phyloP scores from a whole-genome alignment of 1,139 yeast species.

The Hyphopichia fennica region DNA sequence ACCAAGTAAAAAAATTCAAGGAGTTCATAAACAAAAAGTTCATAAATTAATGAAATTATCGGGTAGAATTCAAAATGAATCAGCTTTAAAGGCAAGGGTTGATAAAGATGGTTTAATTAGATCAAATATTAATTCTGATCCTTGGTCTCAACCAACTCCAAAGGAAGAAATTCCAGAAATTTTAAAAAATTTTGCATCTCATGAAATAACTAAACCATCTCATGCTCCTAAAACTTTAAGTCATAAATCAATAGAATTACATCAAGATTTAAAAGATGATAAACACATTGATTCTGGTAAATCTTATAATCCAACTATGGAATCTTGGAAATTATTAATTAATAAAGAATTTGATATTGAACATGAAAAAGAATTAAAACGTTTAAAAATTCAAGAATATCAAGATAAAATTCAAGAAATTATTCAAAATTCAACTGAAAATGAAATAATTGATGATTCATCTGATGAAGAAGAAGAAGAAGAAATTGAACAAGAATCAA shows the following conservation, averaged over 20 bases:
- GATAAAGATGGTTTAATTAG: conserved; percentile 64
- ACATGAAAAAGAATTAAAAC: conserved; percentile 63
- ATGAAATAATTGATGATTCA: conserved; percentile 51
- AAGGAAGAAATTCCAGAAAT: conserved; percentile 32
- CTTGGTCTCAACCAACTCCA: conserved; percentile 51
- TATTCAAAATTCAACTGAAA: conserved; percentile 54
- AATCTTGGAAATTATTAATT: conserved; percentile 77
- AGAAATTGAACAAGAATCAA: conserved; percentile 12
- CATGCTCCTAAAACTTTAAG: conserved; percentile 58
- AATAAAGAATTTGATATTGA: conserved; percentile 67
- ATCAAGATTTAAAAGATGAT: conserved; percentile 41
- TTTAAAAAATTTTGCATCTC: conserved; percentile 40
- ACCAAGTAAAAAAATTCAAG: conserved; percentile 51
- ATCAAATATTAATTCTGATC: conserved; percentile 50
- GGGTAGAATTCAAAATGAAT: conserved; percentile 66
- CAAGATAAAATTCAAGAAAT: conserved; percentile 62
- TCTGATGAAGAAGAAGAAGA: conserved; percentile 36
- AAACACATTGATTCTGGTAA: conserved; percentile 68
- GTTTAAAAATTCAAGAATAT: conserved; percentile 59
- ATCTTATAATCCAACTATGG: conserved; percentile 88
- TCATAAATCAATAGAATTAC: conserved; percentile 28
- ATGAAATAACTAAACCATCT: conserved; percentile 51
- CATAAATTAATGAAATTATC: conserved; percentile 73
- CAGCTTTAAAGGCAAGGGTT: conserved; percentile 49
- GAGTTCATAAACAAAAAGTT: conserved; percentile 68